phyloP scores from a whole-genome alignment of 371 early-diverging fungal genomes.

The Umbelopsis sp. region DNA sequence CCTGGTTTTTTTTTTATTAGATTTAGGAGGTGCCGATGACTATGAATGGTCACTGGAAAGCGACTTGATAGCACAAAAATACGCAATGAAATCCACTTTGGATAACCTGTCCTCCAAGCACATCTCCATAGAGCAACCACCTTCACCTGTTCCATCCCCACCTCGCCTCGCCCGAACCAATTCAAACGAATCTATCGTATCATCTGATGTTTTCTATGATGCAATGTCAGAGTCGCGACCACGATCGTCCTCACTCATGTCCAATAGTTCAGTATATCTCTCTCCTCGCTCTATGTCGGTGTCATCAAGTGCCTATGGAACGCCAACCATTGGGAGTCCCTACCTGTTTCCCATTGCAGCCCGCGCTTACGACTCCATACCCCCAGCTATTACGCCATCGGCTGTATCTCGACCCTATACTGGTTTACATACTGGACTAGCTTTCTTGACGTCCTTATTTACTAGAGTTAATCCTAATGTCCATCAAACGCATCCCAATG shows the following conservation, averaged over 20 bases:
- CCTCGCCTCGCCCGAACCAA: not conserved
- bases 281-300: slow-evolving; percentile 6
- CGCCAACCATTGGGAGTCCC: not conserved
- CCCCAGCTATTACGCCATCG: slow-evolving; percentile 9
- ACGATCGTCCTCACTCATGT: slow-evolving; percentile 8
- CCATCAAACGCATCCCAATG: not conserved
- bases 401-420: slow-evolving; percentile 15
- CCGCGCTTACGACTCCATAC: slow-evolving; percentile 9
- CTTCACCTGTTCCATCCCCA: not conserved
- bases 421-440: not conserved
- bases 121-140: not conserved
- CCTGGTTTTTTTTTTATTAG: not conserved
- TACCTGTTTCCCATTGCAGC: not conserved
- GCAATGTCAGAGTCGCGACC: slow-evolving; percentile 11
- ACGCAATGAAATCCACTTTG: slow-evolving; percentile 14
- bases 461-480: not conserved
- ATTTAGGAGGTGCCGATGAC: slow-evolving; percentile 30
- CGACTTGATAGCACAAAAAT: slow-evolving; percentile 25
- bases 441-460: slow-evolving; percentile 6
- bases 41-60: slow-evolving; percentile 28
- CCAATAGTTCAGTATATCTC: not conserved
- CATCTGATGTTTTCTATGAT: not conserved
- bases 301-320: slow-evolving; percentile 11
- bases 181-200: not conserved
- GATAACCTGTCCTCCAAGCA: slow-evolving; percentile 2